Evolutionary conservation across 2,329 filamentous ascomycete genomes (phyloP).

Genomic region (Pezicula carpinea): DNA sequence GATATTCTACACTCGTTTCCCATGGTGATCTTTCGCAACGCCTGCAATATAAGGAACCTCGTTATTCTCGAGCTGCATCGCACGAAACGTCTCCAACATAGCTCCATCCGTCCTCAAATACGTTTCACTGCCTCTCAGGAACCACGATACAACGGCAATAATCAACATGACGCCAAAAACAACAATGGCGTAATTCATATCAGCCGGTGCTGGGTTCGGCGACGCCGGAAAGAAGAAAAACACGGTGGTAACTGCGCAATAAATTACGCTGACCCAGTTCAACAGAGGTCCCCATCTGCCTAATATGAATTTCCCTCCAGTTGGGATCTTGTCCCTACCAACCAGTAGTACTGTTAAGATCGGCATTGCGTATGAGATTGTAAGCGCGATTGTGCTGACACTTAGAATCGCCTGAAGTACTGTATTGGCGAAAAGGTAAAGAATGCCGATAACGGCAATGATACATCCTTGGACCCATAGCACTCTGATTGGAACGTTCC

Average conservation of each 20-base stretch:
- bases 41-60: neutral
- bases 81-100: constrained; percentile 6
- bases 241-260: constrained; percentile 46
- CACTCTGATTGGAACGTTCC: constrained; percentile 48
- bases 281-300: constrained; percentile 38
- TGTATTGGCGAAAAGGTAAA: constrained; percentile 50
- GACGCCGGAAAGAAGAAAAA: constrained; percentile 50
- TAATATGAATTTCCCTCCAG: constrained; percentile 36
- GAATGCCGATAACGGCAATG: constrained; percentile 44
- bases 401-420: constrained; percentile 49
- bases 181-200: constrained; percentile 55
- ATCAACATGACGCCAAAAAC: constrained; percentile 52
- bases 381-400: constrained; percentile 52
- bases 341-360: constrained; percentile 42
- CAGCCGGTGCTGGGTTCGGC: constrained; percentile 39
- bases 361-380: constrained; percentile 46
- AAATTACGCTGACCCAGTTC: constrained; percentile 46
- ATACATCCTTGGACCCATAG: constrained; percentile 47
- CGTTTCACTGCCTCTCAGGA: constrained; percentile 34
- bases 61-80: constrained; percentile 5
- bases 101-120: constrained; percentile 8
- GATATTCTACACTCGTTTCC: no score
- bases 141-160: constrained; percentile 45
- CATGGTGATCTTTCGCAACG: neutral
- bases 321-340: constrained; percentile 48